These are phyloP conservation scores for Cutaneotrichosporon sp. DNA, from an alignment of 1,284 basidiomycete species.

Conservation along the genomic window DNA sequence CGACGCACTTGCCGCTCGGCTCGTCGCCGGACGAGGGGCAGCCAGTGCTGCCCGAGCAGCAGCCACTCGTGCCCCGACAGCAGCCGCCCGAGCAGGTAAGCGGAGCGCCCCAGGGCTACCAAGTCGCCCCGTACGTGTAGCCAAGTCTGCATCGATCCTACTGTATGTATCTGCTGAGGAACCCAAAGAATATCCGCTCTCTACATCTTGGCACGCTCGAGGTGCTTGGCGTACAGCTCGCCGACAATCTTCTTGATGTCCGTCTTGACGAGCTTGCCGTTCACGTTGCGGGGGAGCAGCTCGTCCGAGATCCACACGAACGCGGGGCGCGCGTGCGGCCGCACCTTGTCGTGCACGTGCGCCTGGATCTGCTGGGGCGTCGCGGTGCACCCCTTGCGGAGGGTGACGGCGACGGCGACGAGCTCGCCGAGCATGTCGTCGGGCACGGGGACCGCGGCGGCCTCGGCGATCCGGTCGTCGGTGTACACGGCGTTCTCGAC, in stretches of 20 bases:
- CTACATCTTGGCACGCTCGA: constrained; percentile 12
- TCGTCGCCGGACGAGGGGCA: too few relatives aligned
- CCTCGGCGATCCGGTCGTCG: constrained; percentile 38
- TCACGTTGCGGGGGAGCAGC: constrained; percentile 18
- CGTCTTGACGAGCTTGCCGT: constrained; percentile 21
- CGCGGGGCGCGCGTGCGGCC: constrained; percentile 18
- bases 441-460: constrained; percentile 42
- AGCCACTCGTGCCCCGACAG: too few relatives aligned
- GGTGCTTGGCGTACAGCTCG: constrained; percentile 17
- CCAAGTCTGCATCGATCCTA: too few relatives aligned
- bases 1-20: too few relatives aligned
- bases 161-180: too few relatives aligned
- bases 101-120: too few relatives aligned
- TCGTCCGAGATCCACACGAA: constrained; percentile 7
- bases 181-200: too few relatives aligned
- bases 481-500: constrained; percentile 46
- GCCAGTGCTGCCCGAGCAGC: too few relatives aligned
- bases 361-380: constrained; percentile 8
- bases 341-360: constrained; percentile 12
- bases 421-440: constrained; percentile 40
- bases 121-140: too few relatives aligned
- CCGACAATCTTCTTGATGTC: constrained; percentile 20
- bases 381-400: constrained; percentile 22
- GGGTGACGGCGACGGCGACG: constrained; percentile 39
- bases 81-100: too few relatives aligned